Evolutionary conservation across 2,329 filamentous ascomycete genomes (phyloP).

Genomic region (Ilyonectria robusta): DNA sequence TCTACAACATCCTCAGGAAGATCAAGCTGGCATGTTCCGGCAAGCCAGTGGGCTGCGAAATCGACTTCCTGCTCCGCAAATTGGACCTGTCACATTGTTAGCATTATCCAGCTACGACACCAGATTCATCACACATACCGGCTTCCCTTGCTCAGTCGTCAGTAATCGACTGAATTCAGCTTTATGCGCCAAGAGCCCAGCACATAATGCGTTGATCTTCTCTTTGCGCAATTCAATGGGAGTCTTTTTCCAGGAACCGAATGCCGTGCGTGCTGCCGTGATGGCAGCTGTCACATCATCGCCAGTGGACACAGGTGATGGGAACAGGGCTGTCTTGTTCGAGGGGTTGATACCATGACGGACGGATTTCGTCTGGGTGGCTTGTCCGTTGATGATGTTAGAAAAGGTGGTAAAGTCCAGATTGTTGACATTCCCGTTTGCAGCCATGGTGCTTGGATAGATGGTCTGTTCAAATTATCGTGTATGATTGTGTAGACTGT

Average conservation of each 20-base stretch:
- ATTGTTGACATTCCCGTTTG: background rate
- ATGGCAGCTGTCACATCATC: background rate
- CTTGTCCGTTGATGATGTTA: slow-evolving; percentile 1
- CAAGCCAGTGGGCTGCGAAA: background rate
- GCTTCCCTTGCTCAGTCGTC: slow-evolving; percentile 5
- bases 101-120: background rate
- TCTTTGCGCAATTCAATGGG: background rate
- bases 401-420: background rate
- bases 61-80: slow-evolving; percentile 5
- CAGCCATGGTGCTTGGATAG: background rate
- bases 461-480: background rate
- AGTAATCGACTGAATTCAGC: background rate
- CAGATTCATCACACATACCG: background rate
- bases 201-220: background rate
- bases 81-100: background rate
- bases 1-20: slow-evolving; percentile 2
- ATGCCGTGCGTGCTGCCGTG: background rate
- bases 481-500: background rate
- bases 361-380: background rate
- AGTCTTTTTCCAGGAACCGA: background rate
- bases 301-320: background rate
- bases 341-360: background rate
- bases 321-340: background rate
- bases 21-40: slow-evolving; percentile 11
- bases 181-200: background rate